phyloP scores from a whole-genome alignment of 805 yeast genomes.

The Wickerhamiella sorbophila region DNA sequence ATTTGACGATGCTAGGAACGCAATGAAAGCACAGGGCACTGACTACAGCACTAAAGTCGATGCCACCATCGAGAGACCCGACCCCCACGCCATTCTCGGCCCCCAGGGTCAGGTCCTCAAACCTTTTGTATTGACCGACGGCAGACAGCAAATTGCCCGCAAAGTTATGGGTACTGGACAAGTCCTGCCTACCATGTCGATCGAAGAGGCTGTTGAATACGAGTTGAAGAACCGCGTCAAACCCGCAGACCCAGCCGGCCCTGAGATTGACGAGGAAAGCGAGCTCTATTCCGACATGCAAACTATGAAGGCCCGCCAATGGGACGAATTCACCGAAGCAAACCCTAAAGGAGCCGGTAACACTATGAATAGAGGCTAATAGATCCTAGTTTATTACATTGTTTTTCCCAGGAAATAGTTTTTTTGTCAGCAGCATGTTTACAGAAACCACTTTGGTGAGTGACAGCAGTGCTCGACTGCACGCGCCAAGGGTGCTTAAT shows the following conservation, averaged over 20 bases:
- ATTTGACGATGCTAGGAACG: not conserved
- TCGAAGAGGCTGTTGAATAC: slow-evolving; percentile 79
- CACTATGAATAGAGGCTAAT: slow-evolving; percentile 50
- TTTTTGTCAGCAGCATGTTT: slow-evolving; percentile 4
- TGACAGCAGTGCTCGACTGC: slow-evolving; percentile 5
- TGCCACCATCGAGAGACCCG: not conserved
- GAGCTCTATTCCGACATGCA: slow-evolving; percentile 43
- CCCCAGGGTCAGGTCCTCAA: slow-evolving; percentile 62
- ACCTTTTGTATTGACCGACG: slow-evolving; percentile 62
- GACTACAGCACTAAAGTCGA: slow-evolving; percentile 4
- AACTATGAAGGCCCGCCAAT: slow-evolving; percentile 63
- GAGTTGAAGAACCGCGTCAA: slow-evolving; percentile 58
- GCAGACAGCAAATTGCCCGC: slow-evolving; percentile 33
- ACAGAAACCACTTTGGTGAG: slow-evolving; percentile 7
- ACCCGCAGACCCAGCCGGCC: slow-evolving; percentile 20
- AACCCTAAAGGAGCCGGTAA: slow-evolving; percentile 86
- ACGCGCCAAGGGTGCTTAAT: slow-evolving; percentile 5
- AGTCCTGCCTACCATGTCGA: slow-evolving; percentile 81
- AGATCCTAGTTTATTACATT: too few species aligned
- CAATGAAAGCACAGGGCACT: not conserved
- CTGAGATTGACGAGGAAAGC: slow-evolving; percentile 48
- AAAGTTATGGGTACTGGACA: slow-evolving; percentile 88
- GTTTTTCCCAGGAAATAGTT: too few species aligned
- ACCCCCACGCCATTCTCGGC: slow-evolving; percentile 4
- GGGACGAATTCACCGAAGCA: slow-evolving; percentile 89